A percentile compares a stretch with the other conserved stretches of the same genome.
phyloP scores from a whole-genome alignment of 257 asterid species.

The Fraxinus pennsylvanica region DNA sequence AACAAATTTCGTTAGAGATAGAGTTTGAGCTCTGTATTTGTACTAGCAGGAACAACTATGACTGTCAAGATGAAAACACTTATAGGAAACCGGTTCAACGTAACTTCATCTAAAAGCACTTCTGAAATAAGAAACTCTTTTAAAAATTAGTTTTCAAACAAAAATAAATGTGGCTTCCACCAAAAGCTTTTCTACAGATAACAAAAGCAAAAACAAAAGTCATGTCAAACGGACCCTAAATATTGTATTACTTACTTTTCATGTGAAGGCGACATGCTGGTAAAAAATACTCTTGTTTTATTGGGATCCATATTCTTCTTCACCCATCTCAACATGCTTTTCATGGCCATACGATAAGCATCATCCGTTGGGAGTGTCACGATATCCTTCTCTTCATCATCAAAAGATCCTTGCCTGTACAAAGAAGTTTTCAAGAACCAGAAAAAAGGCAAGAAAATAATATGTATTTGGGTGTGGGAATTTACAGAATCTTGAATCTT shows the following conservation, averaged over 20 bases:
- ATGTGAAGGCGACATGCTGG: slow-evolving; percentile 76
- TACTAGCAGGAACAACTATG: too few relatives aligned
- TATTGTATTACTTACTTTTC: slow-evolving; percentile 39
- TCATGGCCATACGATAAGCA: slow-evolving; percentile 68
- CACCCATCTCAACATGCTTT: slow-evolving; percentile 65
- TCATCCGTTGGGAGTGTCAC: slow-evolving; percentile 50
- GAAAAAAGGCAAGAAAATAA: background rate
- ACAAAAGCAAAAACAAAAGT: too few relatives aligned
- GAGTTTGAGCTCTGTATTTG: too few relatives aligned
- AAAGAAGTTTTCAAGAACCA: background rate
- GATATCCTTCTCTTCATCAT: slow-evolving; percentile 50
- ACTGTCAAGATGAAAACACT: too few relatives aligned
- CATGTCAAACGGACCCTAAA: too few relatives aligned
- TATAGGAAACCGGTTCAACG: too few relatives aligned
- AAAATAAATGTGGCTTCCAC: too few relatives aligned
- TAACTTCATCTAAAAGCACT: too few relatives aligned
- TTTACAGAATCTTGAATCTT: slow-evolving; percentile 30
- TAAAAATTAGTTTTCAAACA: too few relatives aligned
- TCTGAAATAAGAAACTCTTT: too few relatives aligned
- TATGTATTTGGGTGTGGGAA: background rate
- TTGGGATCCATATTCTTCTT: slow-evolving; percentile 52
- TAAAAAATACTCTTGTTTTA: slow-evolving; percentile 58
- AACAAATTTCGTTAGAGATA: too few relatives aligned
- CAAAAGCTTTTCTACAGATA: too few relatives aligned
- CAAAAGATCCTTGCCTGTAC: slow-evolving; percentile 48